Conservation (phyloP, 2,329 filamentous ascomycete species). For the Conoideocrella luteorostrata region DNA sequence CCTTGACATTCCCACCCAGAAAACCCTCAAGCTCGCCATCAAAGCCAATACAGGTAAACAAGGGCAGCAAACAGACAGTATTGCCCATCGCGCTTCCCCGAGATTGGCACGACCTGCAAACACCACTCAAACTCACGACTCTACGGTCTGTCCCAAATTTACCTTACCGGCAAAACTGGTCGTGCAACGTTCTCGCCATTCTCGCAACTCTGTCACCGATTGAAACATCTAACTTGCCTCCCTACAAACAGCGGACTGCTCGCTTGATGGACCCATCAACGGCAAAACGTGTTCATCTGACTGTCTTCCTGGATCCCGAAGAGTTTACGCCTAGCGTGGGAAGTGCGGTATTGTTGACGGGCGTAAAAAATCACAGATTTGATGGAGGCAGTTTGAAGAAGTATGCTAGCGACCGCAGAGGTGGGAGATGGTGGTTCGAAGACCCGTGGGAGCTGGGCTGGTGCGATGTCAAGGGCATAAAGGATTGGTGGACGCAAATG, state of each 20-base stretch:
- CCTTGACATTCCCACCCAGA: slow-evolving; percentile 22
- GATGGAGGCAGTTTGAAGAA: slow-evolving; percentile 42
- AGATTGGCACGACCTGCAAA: slow-evolving; percentile 33
- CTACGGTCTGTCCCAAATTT: slow-evolving; percentile 44
- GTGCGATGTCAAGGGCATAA: slow-evolving; percentile 42
- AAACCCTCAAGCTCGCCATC: slow-evolving; percentile 4
- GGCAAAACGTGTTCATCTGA: slow-evolving; percentile 44
- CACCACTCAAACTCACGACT: slow-evolving; percentile 45
- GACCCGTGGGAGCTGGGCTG: slow-evolving; percentile 39
- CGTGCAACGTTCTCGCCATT: slow-evolving; percentile 48
- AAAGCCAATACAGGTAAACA: slow-evolving; percentile 2
- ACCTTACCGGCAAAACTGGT: slow-evolving; percentile 53
- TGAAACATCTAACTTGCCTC: slow-evolving; percentile 42
- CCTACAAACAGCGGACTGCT: slow-evolving; percentile 44
- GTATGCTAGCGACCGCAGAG: slow-evolving; percentile 33
- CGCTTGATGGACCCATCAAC: slow-evolving; percentile 47
- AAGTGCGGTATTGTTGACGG: slow-evolving; percentile 43
- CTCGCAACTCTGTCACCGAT: slow-evolving; percentile 39
- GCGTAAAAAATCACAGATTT: slow-evolving; percentile 52
- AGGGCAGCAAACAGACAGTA: slow-evolving; percentile 1
- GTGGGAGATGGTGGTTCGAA: slow-evolving; percentile 45
- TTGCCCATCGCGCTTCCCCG: slow-evolving; percentile 32
- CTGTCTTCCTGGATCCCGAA: slow-evolving; percentile 48
- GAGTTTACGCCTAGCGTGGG: slow-evolving; percentile 40
- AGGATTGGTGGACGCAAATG: slow-evolving; percentile 37